phyloP scores from a whole-genome alignment of 1,284 basidiomycete species.

The Tilletia indica region DNA sequence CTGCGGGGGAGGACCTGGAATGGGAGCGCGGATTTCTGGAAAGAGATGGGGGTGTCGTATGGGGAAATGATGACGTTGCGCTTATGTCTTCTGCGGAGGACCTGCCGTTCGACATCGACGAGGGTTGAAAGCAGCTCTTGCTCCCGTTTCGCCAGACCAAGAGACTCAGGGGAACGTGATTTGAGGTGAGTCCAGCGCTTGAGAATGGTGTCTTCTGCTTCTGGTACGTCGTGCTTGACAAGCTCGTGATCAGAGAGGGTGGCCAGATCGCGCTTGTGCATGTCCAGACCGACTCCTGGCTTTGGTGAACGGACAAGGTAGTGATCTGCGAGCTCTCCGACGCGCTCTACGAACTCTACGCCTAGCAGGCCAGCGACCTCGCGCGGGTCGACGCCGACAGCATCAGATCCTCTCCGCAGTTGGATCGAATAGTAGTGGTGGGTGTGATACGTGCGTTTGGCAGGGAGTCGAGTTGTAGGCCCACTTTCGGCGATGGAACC shows the following conservation, averaged over 20 bases:
- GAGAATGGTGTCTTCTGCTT: constrained; percentile 54
- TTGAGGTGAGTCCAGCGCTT: constrained; percentile 59
- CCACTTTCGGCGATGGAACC: background rate
- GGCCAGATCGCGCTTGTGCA: constrained; percentile 62
- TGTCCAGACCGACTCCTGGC: background rate
- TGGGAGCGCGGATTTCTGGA: constrained; percentile 35
- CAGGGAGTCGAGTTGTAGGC: background rate
- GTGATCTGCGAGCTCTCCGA: constrained; percentile 77
- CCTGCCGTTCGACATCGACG: constrained; percentile 49
- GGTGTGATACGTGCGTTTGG: constrained; percentile 64
- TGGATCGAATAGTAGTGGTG: constrained; percentile 89
- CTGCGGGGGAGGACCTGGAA: constrained; percentile 38
- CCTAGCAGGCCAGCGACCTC: constrained; percentile 66
- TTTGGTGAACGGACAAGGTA: constrained; percentile 74
- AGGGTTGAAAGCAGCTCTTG: constrained; percentile 33
- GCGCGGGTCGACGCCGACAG: constrained; percentile 57
- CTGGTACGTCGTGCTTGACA: constrained; percentile 63
- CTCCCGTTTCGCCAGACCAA: constrained; percentile 34
- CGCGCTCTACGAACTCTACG: constrained; percentile 81
- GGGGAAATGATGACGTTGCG: constrained; percentile 52
- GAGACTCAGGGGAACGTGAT: constrained; percentile 25
- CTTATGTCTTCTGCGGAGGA: constrained; percentile 47
- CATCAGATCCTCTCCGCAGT: constrained; percentile 62
- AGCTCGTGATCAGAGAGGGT: constrained; percentile 82
- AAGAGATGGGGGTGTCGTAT: constrained; percentile 45